Base-by-base conservation (phyloP, 179 eudicot genomes). In the Silene vulgaris region DNA sequence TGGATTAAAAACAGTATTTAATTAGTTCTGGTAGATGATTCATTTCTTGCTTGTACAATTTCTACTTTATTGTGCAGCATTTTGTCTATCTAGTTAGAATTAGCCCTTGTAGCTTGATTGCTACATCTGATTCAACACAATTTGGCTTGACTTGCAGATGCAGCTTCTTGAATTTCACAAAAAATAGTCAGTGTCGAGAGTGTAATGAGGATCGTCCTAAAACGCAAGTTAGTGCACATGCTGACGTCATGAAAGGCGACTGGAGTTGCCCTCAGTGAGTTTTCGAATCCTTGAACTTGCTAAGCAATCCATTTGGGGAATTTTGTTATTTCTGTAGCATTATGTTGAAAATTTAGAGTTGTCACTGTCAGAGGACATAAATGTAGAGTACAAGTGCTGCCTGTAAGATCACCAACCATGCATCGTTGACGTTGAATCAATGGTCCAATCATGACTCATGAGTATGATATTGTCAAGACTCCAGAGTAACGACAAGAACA, bases 251-350 rank as follows among this genome's bases (percentile, higher is more conserved):
- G 82, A 86, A 83, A 79, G 98, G 98, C 70, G 97, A 90, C 72
- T 94, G 97, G 98, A 85, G 84, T 74, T 94, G 98, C 84, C 89
- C 90, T 43, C 67, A 83, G 98, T 94, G 85, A 87, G 96, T 84
- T 28, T 17, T 32, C 3, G 8, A 67, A 9, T 78, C 75, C 48
- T 71, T 71, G 71, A 45, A 17, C 54, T 17, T 82, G 72, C 73
- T 72, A 45, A 6, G 21, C 26, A 20, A 20, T 20, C 9, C 21
- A 52, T 17, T 32, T 59, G 19, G 21, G 56, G 26, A 29, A 17
- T 20, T 29, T 59, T 54, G 40, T 37, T 4, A 4, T 23, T 65
- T 43, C 37, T n/a, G 73, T 48, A 4, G 12, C 40, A 13, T 35
- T 76, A 56, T 29, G 43, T 4, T 74, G 8, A 21, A 21, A 32